Conservation (phyloP, 208 protist genomes). For the Acanthamoeba castellanii region DNA sequence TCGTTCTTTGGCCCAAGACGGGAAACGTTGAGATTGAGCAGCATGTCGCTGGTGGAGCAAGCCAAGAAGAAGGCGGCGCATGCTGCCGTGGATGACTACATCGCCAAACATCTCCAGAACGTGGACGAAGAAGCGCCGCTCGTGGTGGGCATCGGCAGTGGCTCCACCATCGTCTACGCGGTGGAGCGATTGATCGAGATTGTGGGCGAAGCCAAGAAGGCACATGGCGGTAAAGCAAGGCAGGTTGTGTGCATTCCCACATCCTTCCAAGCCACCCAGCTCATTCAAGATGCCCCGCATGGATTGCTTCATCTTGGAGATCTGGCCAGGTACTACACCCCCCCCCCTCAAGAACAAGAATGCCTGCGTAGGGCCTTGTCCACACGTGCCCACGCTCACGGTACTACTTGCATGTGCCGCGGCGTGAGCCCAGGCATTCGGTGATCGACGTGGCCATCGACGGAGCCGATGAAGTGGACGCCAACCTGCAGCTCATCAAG, state of each 20-base stretch:
- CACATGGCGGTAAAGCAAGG: constrained; percentile 71
- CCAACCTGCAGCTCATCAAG: constrained; percentile 86
- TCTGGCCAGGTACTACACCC: constrained; percentile 43
- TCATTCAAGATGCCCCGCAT: constrained; percentile 82
- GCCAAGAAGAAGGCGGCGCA: constrained; percentile 79
- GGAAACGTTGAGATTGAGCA: neutral
- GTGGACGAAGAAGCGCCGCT: neutral
- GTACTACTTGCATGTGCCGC: too few species aligned
- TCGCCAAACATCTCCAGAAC: neutral
- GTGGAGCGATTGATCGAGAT: constrained; percentile 81
- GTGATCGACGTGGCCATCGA: constrained; percentile 87
- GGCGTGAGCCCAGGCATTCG: neutral
- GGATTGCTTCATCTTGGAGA: constrained; percentile 76
- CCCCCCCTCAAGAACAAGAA: neutral
- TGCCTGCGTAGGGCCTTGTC: too few species aligned
- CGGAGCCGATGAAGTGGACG: constrained; percentile 87
- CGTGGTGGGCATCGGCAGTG: constrained; percentile 86
- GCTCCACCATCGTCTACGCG: constrained; percentile 88
- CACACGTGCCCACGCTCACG: too few species aligned
- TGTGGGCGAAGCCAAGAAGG: neutral
- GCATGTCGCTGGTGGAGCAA: constrained; percentile 65
- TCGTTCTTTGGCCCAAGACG: too few species aligned
- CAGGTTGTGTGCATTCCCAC: constrained; percentile 86
- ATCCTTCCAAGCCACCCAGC: constrained; percentile 87
- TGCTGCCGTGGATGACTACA: constrained; percentile 80